These are phyloP conservation scores for Pseudozyma sp. DNA, from an alignment of 1,284 basidiomycete genomes.

Conservation along the genomic window DNA sequence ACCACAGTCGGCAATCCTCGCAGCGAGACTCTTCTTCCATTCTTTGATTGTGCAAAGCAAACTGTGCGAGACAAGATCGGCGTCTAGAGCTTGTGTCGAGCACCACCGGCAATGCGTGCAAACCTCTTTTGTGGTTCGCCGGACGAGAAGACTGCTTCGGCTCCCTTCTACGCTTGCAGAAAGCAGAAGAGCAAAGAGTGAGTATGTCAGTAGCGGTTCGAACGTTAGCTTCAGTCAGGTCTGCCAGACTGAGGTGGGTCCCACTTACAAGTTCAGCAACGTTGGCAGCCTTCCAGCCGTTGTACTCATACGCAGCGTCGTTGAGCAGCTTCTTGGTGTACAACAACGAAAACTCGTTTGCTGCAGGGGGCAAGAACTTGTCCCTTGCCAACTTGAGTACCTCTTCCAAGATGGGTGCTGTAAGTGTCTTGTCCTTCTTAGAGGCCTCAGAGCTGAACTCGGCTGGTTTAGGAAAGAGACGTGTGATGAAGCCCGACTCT, in stretches of 20 bases:
- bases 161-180: slow-evolving; percentile 33
- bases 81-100: slow-evolving; percentile 49
- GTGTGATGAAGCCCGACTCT: slow-evolving; percentile 52
- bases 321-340: slow-evolving; percentile 55
- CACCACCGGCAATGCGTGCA: slow-evolving; percentile 43
- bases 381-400: slow-evolving; percentile 36
- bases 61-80: not conserved
- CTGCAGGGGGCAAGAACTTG: slow-evolving; percentile 45
- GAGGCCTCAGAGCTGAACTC: slow-evolving; percentile 7
- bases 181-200: not conserved
- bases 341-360: slow-evolving; percentile 46
- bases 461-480: slow-evolving; percentile 37
- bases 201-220: too few species aligned
- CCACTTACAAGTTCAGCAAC: slow-evolving; percentile 51
- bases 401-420: slow-evolving; percentile 40
- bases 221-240: not conserved
- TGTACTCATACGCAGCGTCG: slow-evolving; percentile 45
- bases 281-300: slow-evolving; percentile 39
- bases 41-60: not conserved
- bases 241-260: not conserved
- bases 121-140: slow-evolving; percentile 46
- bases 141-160: slow-evolving; percentile 47
- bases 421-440: slow-evolving; percentile 27
- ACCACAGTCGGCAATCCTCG: not conserved
- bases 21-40: not conserved